phyloP scores from a whole-genome alignment of 495 filamentous ascomycete species.

The Lophium mytilinum region DNA sequence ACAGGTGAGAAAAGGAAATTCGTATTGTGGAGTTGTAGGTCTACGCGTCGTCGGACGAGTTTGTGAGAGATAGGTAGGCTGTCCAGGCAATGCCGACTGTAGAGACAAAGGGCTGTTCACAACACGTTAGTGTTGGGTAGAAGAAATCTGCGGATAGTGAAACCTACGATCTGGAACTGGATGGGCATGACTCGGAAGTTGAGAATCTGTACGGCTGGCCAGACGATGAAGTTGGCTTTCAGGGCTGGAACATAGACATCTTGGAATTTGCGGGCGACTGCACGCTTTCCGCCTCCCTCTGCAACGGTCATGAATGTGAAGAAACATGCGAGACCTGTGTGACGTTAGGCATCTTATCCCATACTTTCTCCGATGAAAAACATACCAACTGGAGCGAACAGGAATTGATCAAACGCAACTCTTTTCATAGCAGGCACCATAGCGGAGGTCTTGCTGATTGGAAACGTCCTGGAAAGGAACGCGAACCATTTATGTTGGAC shows the following conservation, averaged over 20 bases:
- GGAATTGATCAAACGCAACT: conserved; percentile 87
- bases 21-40: not conserved
- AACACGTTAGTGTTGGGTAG: not conserved
- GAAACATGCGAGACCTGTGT: conserved; percentile 68
- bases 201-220: conserved; percentile 92
- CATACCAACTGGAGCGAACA: conserved; percentile 84
- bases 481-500: conserved; percentile 96
- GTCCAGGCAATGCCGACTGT: conserved; percentile 98
- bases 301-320: conserved; percentile 96
- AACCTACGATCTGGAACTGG: conserved; percentile 90
- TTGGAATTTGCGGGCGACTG: conserved; percentile 74
- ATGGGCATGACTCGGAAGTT: conserved; percentile 95
- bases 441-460: conserved; percentile 67
- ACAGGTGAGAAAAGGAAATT: conserved; percentile 7
- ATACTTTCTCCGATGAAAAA: not conserved
- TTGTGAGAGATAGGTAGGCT: conserved; percentile 92
- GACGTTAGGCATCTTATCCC: conserved; percentile 12
- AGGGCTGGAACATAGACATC: conserved; percentile 90
- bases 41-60: conserved; percentile 64
- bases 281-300: conserved; percentile 81
- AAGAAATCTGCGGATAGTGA: not conserved
- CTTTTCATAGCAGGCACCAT: conserved; percentile 77
- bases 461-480: conserved; percentile 75
- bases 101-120: conserved; percentile 81
- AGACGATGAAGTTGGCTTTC: conserved; percentile 93